Base-by-base conservation (phyloP, 352 stramenopile species). In the Phytophthora macrochlamydospora region DNA sequence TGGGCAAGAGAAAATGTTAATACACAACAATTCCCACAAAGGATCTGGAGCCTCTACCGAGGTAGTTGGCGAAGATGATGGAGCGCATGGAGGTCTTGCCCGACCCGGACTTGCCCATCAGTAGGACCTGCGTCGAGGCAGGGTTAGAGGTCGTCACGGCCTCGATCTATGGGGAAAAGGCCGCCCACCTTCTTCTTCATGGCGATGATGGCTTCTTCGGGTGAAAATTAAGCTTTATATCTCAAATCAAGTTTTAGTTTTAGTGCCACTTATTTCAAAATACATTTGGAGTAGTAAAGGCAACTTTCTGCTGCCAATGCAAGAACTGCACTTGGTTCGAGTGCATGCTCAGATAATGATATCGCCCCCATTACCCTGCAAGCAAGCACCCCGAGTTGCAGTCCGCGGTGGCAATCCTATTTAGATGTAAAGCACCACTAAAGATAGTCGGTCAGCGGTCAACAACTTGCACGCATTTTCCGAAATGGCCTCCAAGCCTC, bases 61-160 rank as follows among this genome's bases (percentile, higher is more conserved):
- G 75, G 79, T 99, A 99, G 84, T 99, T 99, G 65, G 98, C 98
- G 76, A 99, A 99, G 73, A 99, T 99, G 67, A 99, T 99, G 51
- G 93, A 98, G 57, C 98, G 80, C 98, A 99, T 99, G 55, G 97
- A 99, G 53, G 97, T 99, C 82, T 99, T 99, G 66, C 97, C 97
- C 18, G 91, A 94, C 44, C 94, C 93, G 46, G 90, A 98, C 74
- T 98, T 98, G 63, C 96, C 96, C 93, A 99, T 98, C 58, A 99
- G 78, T 31, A 99, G 71, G 53, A 98, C 90, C 90, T 99, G 79
- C 37, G 38, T 14, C 18, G 18, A 24, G 18, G 50, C 5, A n/a
- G 7, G 31, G 28, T 63, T 44, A 69, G 52, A 29, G 42, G 28
- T 7, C 30, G 0, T 24, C 18, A 24, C 46, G 30, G 11, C 18